Evolutionary conservation across 148 eudicot species (phyloP).

Genomic region (Polygonum aviculare): DNA sequence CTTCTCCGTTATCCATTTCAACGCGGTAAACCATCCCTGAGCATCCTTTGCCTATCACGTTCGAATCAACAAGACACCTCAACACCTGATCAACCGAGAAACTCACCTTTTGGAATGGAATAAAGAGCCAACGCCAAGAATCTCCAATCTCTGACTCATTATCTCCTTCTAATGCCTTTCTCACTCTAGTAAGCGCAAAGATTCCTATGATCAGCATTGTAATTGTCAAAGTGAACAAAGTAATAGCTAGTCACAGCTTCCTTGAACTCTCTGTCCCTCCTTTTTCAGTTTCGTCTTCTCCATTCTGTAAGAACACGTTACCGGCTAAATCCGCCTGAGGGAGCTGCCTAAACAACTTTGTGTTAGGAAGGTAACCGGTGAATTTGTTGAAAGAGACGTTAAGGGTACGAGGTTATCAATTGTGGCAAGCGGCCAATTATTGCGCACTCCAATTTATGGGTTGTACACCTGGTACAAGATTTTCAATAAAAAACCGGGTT

Average conservation of each 20-base stretch:
- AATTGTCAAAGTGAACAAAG: constrained; percentile 11
- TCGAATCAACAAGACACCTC: not conserved
- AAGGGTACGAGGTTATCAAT: constrained; percentile 57
- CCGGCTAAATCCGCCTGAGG: constrained; percentile 43
- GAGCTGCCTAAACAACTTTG: constrained; percentile 62
- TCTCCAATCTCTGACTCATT: constrained; percentile 65
- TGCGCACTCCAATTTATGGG: too few species aligned
- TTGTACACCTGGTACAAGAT: too few species aligned
- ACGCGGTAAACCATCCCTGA: too few species aligned
- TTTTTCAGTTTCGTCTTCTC: constrained; percentile 8
- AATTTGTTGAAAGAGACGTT: constrained; percentile 66
- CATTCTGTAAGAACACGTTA: constrained; percentile 32
- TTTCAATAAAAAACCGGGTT: too few species aligned
- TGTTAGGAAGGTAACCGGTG: constrained; percentile 64
- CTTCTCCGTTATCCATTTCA: too few species aligned
- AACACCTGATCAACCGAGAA: constrained; percentile 72
- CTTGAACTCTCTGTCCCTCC: constrained; percentile 21
- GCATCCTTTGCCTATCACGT: too few species aligned
- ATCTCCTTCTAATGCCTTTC: constrained; percentile 21
- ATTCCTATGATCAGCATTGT: too few species aligned
- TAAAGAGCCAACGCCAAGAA: constrained; percentile 72
- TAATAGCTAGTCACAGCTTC: constrained; percentile 52
- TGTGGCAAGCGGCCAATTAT: constrained; percentile 22
- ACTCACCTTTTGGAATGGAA: constrained; percentile 78
- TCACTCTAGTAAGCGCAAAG: too few species aligned